phyloP scores from a whole-genome alignment of 179 eudicot species.

The Actinidia arguta region DNA sequence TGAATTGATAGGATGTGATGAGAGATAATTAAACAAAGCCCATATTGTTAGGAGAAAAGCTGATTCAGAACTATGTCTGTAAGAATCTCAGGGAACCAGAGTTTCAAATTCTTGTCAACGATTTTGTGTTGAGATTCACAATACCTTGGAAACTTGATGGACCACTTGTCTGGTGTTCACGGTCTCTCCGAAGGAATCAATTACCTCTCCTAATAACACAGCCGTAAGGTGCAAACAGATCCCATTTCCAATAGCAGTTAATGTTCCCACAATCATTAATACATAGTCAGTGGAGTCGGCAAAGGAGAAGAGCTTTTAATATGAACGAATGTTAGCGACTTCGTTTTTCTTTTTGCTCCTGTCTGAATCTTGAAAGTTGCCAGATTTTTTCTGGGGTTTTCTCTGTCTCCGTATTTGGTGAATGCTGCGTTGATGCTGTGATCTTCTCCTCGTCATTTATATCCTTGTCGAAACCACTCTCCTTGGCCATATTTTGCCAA shows the following conservation, averaged over 20 bases:
- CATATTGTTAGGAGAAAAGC: not conserved
- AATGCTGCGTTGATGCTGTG: not conserved
- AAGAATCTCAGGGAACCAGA: not conserved
- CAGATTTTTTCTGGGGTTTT: not conserved
- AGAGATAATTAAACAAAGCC: not conserved
- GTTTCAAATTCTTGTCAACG: not conserved
- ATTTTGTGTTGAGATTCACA: not conserved
- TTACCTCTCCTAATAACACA: constrained; percentile 42
- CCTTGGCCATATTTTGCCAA: constrained; percentile 7
- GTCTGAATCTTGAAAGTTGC: not conserved
- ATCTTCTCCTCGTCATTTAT: not conserved
- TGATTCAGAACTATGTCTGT: not conserved
- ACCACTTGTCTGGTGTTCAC: constrained; percentile 23
- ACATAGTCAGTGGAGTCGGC: constrained; percentile 38
- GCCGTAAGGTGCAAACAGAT: constrained; percentile 39
- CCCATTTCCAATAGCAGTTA: constrained; percentile 44
- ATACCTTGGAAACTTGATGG: constrained; percentile 46
- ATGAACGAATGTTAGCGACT: constrained; percentile 27
- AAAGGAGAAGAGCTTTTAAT: constrained; percentile 38
- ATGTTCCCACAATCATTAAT: constrained; percentile 40
- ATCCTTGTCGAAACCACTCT: not conserved
- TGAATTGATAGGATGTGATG: not conserved
- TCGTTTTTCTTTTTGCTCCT: constrained; percentile 17
- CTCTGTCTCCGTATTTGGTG: constrained; percentile 16
- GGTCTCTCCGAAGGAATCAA: constrained; percentile 39